phyloP scores from a whole-genome alignment of 2,329 filamentous ascomycete species.

The Colletotrichum paranaense region DNA sequence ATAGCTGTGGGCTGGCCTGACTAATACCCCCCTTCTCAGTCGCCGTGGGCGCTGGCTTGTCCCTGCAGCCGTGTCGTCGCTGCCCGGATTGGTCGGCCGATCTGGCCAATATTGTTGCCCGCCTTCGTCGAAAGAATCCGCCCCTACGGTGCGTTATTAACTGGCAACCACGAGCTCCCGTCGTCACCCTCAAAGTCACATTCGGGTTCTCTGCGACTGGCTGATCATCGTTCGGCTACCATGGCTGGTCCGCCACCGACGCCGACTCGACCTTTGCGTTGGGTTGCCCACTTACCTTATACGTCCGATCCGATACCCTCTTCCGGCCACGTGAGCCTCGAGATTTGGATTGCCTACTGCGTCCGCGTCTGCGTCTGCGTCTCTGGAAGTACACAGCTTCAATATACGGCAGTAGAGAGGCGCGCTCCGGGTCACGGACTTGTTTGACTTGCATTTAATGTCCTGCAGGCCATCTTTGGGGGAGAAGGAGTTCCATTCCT shows the following conservation, averaged over 20 bases:
- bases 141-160: slow-evolving; percentile 27
- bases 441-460: slow-evolving; percentile 31
- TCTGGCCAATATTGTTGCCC: neutral
- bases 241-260: slow-evolving; percentile 20
- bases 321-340: slow-evolving; percentile 27
- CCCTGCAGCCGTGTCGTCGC: slow-evolving; percentile 2
- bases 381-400: slow-evolving; percentile 1
- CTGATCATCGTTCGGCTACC: slow-evolving; percentile 21
- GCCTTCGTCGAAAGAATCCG: slow-evolving; percentile 1
- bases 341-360: neutral
- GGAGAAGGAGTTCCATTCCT: slow-evolving; percentile 29
- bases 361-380: neutral
- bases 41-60: slow-evolving; percentile 6
- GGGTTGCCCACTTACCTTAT: slow-evolving; percentile 27
- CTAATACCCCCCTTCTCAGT: slow-evolving; percentile 27
- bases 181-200: slow-evolving; percentile 7
- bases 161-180: slow-evolving; percentile 2
- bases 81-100: slow-evolving; percentile 12
- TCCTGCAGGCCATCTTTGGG: slow-evolving; percentile 27
- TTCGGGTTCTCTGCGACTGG: slow-evolving; percentile 8
- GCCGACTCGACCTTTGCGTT: slow-evolving; percentile 15
- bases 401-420: neutral
- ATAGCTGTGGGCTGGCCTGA: slow-evolving; percentile 20
- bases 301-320: slow-evolving; percentile 26
- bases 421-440: slow-evolving; percentile 19